phyloP scores from a whole-genome alignment of 805 yeast genomes.

The Barnettozyma vustinii region DNA sequence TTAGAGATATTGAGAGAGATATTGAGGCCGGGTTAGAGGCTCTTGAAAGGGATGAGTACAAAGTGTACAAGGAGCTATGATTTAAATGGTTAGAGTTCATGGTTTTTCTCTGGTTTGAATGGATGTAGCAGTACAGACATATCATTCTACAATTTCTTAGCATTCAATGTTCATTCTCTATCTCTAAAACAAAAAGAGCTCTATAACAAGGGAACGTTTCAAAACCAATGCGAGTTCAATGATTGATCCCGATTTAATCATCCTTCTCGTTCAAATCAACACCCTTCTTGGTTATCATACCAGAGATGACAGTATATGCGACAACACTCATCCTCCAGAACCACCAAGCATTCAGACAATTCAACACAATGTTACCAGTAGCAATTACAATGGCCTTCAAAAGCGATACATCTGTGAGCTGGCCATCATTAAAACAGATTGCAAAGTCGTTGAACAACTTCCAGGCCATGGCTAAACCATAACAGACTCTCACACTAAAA shows the following conservation, averaged over 20 bases:
- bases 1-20: conserved; percentile 78
- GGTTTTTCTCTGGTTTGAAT: not conserved
- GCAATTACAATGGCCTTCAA: conserved; percentile 28
- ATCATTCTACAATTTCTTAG: too few species aligned
- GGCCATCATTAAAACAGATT: conserved; percentile 30
- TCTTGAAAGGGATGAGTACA: conserved; percentile 39
- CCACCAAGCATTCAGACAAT: conserved; percentile 68
- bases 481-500: conserved; percentile 63
- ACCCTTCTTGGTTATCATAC: conserved; percentile 24
- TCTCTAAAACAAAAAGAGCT: not conserved
- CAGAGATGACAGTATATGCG: conserved; percentile 42
- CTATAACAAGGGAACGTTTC: not conserved
- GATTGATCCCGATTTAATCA: not conserved
- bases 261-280: conserved; percentile 8
- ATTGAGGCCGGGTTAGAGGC: conserved; percentile 58
- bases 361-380: conserved; percentile 49
- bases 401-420: conserved; percentile 31
- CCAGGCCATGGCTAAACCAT: conserved; percentile 70
- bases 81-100: not conserved
- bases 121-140: not conserved
- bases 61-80: conserved; percentile 23
- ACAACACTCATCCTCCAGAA: conserved; percentile 69
- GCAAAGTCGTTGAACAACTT: conserved; percentile 40
- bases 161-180: not conserved
- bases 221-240: not conserved